These are phyloP conservation scores for Umbelopsis isabellina DNA, from an alignment of 192 early-diverging fungal species.

Conservation along the genomic window DNA sequence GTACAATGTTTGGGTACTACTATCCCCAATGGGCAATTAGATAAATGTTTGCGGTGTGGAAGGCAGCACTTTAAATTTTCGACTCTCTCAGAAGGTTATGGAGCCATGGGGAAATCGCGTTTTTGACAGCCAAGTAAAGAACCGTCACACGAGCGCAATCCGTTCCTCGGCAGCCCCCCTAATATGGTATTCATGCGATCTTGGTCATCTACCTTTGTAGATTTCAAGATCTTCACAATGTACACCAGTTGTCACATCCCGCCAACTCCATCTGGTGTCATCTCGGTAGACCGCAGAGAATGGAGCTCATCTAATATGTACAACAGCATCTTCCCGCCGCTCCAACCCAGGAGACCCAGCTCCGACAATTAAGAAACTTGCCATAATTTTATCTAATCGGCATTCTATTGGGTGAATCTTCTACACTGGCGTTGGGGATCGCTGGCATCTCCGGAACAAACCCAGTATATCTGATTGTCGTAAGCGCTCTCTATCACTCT, in stretches of 20 bases:
- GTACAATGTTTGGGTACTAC: background rate
- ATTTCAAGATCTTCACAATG: background rate
- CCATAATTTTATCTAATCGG: no score
- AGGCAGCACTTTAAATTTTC: conserved; percentile 12
- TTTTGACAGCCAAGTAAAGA: conserved; percentile 16
- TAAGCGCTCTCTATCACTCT: no score
- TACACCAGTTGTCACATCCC: background rate
- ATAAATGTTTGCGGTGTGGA: background rate
- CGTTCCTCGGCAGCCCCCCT: background rate
- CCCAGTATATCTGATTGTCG: no score
- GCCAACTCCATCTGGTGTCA: background rate
- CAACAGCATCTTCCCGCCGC: no score
- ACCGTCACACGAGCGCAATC: background rate
- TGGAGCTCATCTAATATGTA: no score
- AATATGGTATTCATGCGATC: background rate
- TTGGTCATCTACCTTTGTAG: background rate
- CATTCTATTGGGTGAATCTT: no score
- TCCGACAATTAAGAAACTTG: no score
- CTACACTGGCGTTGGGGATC: no score
- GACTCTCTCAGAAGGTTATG: no score
- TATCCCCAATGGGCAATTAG: conserved; percentile 3
- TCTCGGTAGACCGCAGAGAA: no score
- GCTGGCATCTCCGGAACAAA: no score
- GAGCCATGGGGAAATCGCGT: background rate
- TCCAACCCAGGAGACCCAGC: no score